Base-by-base conservation (phyloP, 371 early-diverging fungal species). In the Actinomucor elegans region DNA sequence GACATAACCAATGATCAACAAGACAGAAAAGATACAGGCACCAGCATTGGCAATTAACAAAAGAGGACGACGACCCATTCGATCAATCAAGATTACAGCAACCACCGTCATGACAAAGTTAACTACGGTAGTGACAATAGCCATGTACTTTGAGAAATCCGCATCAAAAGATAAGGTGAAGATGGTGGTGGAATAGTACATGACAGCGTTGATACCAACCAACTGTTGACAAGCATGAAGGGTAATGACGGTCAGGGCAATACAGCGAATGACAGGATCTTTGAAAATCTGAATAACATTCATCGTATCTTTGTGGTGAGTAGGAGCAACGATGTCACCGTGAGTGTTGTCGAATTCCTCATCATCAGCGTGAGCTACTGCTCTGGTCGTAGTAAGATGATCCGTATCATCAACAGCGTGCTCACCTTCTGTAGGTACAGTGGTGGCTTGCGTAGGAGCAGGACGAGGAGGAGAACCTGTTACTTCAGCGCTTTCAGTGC, bases 181-280 rank as follows among this genome's bases (percentile, higher is more conserved):
- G 74, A 86, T 54, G 78, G 84, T 69, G 0, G 89, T 86, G 15
- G 92, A 92, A 61, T 90, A 95, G 55, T 87, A 83, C 59, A 88
- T 74, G 47, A 90, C 81, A 44, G 88, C 92, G 57, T 94, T 94
- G 75, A 97, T 92, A 29, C 94, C 94, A 14, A 85, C 81, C 6
- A 91, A 69, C 69, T 94, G 94, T 64, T 95, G 97, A 23, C 71
- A 57, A 4, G 64, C 64, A 42, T 83, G 80, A 21, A 81, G 57
- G 27, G 66, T 31, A 12, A 82, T 21, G 18, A 75, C 75, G 26
- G 73, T 72, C 2, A 69, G 10, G 21, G 86, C 78, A 33, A 93
- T 67, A 52, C 86, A 87, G 3, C 74, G 64, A 35, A 78, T 73
- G 23, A 52, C 48, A 18, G 62, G 71, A 31, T 79, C 73, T 20